Conservation (phyloP, 768 basidiomycete genomes). For the Rossbeevera mucosa region DNA sequence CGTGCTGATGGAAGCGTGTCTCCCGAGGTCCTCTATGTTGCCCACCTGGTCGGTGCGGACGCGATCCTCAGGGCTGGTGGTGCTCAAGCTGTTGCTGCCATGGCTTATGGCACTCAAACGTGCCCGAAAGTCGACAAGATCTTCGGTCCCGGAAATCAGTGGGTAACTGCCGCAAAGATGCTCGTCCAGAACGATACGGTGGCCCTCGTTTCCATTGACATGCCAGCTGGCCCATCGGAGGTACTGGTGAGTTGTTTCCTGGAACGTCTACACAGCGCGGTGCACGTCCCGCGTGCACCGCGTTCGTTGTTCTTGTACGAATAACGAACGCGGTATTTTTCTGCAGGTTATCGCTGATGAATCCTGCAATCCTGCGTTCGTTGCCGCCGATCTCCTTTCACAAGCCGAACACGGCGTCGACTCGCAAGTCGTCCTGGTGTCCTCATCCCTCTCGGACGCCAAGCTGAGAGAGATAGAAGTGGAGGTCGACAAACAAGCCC, state of each 20-base stretch:
- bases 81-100: constrained; percentile 90
- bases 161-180: constrained; percentile 99
- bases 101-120: constrained; percentile 94
- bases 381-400: constrained; percentile 94
- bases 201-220: constrained; percentile 94
- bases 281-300: constrained; percentile 49
- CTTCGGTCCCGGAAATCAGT: constrained; percentile 98
- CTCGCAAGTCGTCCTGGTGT: constrained; percentile 94
- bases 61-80: constrained; percentile 93
- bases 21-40: constrained; percentile 97
- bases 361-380: constrained; percentile 80
- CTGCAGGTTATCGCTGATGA: constrained; percentile 88
- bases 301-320: constrained; percentile 37
- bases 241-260: constrained; percentile 63
- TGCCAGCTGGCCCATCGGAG: constrained; percentile 98
- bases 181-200: constrained; percentile 97
- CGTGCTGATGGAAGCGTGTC: constrained; percentile 88
- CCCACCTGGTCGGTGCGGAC: constrained; percentile 83
- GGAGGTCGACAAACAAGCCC: constrained; percentile 85
- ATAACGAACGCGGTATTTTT: constrained; percentile 26
- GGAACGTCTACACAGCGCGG: constrained; percentile 48
- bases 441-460: constrained; percentile 60
- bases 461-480: constrained; percentile 71
- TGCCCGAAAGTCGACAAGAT: constrained; percentile 99
- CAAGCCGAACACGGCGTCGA: constrained; percentile 99